Evolutionary conservation across 306 rosid species (phyloP).

Genomic region (Vachellia pachyceras): DNA sequence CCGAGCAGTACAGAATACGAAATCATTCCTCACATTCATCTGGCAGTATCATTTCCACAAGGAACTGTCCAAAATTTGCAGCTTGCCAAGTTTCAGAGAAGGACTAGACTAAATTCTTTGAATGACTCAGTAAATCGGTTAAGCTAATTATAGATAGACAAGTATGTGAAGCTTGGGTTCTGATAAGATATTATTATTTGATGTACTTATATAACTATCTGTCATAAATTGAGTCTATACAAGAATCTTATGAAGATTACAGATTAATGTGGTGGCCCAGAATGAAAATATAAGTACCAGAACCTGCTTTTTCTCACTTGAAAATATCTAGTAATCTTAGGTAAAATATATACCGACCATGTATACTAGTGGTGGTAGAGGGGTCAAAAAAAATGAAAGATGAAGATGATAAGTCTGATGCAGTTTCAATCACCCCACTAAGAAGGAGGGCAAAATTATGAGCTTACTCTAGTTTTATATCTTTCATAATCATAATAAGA

Average conservation of each 20-base stretch:
- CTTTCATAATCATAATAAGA: neutral
- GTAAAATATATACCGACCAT: conserved; percentile 19
- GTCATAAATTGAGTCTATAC: neutral
- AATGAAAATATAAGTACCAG: too few relatives aligned
- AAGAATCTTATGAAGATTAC: neutral
- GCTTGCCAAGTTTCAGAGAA: conserved; percentile 6
- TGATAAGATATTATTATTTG: neutral
- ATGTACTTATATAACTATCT: neutral
- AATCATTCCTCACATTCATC: conserved; percentile 18
- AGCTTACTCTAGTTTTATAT: neutral
- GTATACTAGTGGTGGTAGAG: neutral
- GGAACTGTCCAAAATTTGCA: conserved; percentile 16
- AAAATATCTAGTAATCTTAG: neutral
- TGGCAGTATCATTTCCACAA: neutral
- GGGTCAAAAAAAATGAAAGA: conserved; percentile 6
- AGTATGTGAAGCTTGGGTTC: neutral
- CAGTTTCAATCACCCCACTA: neutral
- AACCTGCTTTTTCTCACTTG: neutral
- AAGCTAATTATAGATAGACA: neutral
- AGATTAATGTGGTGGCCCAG: neutral
- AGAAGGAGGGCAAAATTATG: neutral
- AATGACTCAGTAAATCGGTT: neutral
- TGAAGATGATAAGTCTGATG: too few relatives aligned
- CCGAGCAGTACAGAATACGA: neutral
- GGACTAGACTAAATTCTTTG: neutral